Evolutionary conservation across 495 filamentous ascomycete genomes (phyloP).

Genomic region (Cercophora scortea): DNA sequence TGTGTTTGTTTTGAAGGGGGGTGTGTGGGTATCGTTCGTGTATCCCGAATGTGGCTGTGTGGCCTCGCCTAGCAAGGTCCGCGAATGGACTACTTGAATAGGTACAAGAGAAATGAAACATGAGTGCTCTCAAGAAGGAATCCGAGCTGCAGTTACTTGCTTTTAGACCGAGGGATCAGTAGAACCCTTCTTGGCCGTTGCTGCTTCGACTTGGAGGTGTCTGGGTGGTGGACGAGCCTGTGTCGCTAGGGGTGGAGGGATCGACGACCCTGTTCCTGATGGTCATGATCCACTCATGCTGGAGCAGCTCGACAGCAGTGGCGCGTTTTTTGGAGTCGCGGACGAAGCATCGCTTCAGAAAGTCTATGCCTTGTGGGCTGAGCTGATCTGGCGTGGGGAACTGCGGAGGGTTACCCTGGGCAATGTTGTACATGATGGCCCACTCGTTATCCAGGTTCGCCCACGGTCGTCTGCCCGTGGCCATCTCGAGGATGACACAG

Average conservation of each 20-base stretch:
- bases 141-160: too few species aligned
- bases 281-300: slow-evolving; percentile 89
- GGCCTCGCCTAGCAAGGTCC: too few species aligned
- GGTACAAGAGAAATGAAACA: background rate
- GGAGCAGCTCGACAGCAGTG: slow-evolving; percentile 80
- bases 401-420: slow-evolving; percentile 85
- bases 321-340: slow-evolving; percentile 72
- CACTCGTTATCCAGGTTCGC: slow-evolving; percentile 97
- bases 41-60: too few species aligned
- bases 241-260: slow-evolving; percentile 45
- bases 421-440: slow-evolving; percentile 99
- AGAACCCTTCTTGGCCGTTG: slow-evolving; percentile 6
- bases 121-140: too few species aligned
- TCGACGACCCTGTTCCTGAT: slow-evolving; percentile 49
- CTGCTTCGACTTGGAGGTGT: slow-evolving; percentile 19
- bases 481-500: slow-evolving; percentile 97
- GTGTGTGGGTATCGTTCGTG: too few species aligned
- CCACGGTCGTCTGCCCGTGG: slow-evolving; percentile 90
- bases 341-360: slow-evolving; percentile 79
- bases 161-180: background rate
- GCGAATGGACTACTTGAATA: background rate
- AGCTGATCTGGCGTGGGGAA: slow-evolving; percentile 78
- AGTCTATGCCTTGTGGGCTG: slow-evolving; percentile 76
- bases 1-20: too few species aligned
- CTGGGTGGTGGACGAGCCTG: slow-evolving; percentile 32